These are phyloP conservation scores for Metschnikowia hibisci DNA, from an alignment of 805 yeast genomes.

Conservation along the genomic window DNA sequence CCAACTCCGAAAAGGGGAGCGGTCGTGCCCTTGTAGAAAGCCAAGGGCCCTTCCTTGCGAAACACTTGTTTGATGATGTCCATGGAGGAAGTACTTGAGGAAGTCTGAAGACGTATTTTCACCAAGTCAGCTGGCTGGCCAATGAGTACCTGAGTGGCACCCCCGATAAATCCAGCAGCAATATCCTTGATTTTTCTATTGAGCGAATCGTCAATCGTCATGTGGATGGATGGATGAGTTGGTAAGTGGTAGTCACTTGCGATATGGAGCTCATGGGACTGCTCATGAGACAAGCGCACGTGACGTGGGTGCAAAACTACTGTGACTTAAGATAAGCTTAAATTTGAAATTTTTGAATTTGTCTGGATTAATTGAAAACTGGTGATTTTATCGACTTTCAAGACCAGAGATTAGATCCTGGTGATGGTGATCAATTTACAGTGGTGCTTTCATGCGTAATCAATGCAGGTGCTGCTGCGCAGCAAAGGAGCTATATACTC, in stretches of 20 bases:
- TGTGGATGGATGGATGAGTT: background rate
- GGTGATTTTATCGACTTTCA: too few species aligned
- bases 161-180: conserved; percentile 44
- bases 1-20: conserved; percentile 44
- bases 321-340: too few species aligned
- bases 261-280: background rate
- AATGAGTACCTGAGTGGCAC: conserved; percentile 44
- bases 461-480: conserved; percentile 3
- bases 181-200: conserved; percentile 39
- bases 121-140: conserved; percentile 47
- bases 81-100: conserved; percentile 27
- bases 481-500: background rate
- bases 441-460: background rate
- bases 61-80: conserved; percentile 34
- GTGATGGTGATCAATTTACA: too few species aligned
- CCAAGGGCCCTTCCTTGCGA: conserved; percentile 38
- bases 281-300: conserved; percentile 18
- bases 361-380: too few species aligned
- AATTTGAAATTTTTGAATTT: too few species aligned
- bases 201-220: conserved; percentile 33
- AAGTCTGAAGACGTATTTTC: conserved; percentile 41
- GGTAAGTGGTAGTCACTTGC: background rate
- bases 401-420: too few species aligned
- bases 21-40: conserved; percentile 44
- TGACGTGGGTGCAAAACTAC: conserved; percentile 17